These are phyloP conservation scores for Elsinoe necatrix DNA, from an alignment of 2,329 filamentous ascomycete genomes.

Conservation along the genomic window DNA sequence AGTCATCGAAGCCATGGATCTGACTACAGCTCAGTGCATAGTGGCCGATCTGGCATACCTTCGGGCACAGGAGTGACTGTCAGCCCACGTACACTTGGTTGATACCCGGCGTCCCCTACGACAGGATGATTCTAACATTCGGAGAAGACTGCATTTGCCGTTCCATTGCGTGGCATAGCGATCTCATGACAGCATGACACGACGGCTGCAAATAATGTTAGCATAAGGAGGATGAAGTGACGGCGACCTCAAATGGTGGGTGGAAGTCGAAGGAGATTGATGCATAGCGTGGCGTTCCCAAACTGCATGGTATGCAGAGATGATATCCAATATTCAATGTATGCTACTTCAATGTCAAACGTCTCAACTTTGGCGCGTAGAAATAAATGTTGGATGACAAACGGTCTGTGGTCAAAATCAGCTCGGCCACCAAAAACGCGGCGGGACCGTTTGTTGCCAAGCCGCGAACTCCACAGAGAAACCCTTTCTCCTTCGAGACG, in stretches of 20 bases:
- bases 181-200: not conserved
- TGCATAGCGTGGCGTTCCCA: conserved; percentile 8
- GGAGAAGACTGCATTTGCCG: not conserved
- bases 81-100: conserved; percentile 28
- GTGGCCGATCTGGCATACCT: conserved; percentile 21
- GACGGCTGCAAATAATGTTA: not conserved
- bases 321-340: conserved; percentile 11
- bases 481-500: conserved; percentile 13
- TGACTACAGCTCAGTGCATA: conserved; percentile 13
- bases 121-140: not conserved
- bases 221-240: not conserved
- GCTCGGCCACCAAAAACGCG: conserved; percentile 7
- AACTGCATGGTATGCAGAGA: conserved; percentile 10
- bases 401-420: conserved; percentile 1
- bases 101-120: conserved; percentile 13
- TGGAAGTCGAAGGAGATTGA: not conserved
- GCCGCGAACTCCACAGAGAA: not conserved
- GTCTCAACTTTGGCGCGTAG: not conserved
- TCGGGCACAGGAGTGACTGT: conserved; percentile 27
- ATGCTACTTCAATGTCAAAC: not conserved
- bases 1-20: conserved; percentile 7
- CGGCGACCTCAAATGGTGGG: not conserved
- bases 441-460: conserved; percentile 11
- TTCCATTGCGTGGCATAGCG: not conserved
- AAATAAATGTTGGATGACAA: conserved; percentile 1